These are phyloP conservation scores for Russula sp. DNA, from an alignment of 768 basidiomycete genomes.

Conservation along the genomic window DNA sequence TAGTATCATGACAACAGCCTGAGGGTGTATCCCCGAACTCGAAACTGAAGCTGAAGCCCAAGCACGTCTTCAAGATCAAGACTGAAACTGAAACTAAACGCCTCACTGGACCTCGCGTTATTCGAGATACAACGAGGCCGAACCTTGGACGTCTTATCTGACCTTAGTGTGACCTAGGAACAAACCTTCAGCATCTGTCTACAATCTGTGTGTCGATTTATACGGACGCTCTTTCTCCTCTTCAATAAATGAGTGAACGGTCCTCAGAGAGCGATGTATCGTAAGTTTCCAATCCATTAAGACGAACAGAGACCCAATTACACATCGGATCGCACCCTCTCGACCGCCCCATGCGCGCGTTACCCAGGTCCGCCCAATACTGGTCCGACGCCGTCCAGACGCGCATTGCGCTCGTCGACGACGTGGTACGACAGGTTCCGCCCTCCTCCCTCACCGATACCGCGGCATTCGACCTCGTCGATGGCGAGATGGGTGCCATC, in stretches of 20 bases:
- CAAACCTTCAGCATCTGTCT: not conserved
- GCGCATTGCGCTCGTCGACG: conserved; percentile 12
- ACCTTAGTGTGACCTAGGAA: not conserved
- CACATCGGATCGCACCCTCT: not conserved
- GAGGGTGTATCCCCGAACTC: too few relatives aligned
- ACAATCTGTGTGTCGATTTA: not conserved
- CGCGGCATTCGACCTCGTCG: conserved; percentile 1
- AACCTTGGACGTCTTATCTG: not conserved
- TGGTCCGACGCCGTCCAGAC: conserved; percentile 17
- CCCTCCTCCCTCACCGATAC: conserved; percentile 4
- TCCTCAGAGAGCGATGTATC: not conserved
- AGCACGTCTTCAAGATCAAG: not conserved
- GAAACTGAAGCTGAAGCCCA: too few relatives aligned
- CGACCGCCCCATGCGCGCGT: not conserved
- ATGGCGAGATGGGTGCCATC: conserved; percentile 16
- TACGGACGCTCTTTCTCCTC: not conserved
- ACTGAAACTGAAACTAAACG: not conserved
- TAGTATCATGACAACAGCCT: too few relatives aligned
- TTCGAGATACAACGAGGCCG: not conserved
- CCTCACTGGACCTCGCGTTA: not conserved
- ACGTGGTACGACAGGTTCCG: conserved; percentile 9
- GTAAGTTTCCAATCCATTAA: conserved; percentile 8
- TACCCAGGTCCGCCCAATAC: conserved; percentile 15
- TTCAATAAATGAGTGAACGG: conserved; percentile 3
- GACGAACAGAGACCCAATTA: not conserved